These are phyloP conservation scores for Vaccinium vitisidaea DNA, from an alignment of 148 eudicot species.

Conservation along the genomic window DNA sequence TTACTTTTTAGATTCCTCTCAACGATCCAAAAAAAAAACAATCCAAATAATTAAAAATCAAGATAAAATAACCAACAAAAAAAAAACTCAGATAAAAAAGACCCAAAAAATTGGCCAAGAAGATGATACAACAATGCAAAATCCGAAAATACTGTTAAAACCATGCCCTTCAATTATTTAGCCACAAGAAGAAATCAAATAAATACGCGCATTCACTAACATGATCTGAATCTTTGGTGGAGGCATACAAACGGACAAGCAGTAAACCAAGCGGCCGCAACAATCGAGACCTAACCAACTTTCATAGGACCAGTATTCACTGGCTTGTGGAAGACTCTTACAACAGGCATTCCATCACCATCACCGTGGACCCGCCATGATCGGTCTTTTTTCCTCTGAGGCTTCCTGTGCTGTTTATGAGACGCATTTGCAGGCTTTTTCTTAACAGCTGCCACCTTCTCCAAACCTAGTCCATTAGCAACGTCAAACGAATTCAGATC, in stretches of 20 bases:
- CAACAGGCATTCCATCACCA: conserved; percentile 86
- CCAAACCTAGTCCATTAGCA: conserved; percentile 53
- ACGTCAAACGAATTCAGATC: conserved; percentile 77
- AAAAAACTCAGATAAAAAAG: too few relatives aligned
- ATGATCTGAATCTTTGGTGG: background rate
- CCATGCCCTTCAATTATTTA: background rate
- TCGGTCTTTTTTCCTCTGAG: conserved; percentile 87
- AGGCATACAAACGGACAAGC: background rate
- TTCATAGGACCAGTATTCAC: conserved; percentile 53
- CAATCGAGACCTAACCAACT: conserved; percentile 16
- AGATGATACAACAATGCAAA: background rate
- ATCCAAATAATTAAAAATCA: too few relatives aligned
- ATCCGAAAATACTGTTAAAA: background rate
- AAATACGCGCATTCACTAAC: background rate
- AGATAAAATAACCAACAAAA: too few relatives aligned
- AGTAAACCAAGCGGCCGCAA: background rate
- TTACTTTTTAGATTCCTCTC: too few relatives aligned
- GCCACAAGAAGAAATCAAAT: background rate
- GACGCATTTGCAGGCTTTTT: conserved; percentile 50
- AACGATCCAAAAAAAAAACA: too few relatives aligned
- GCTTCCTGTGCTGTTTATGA: conserved; percentile 84
- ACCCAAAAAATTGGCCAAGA: too few relatives aligned
- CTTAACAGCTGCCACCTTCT: conserved; percentile 33
- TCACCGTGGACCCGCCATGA: conserved; percentile 71
- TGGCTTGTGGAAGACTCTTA: conserved; percentile 72